phyloP scores from a whole-genome alignment of 208 protist species.

The Trypanosoma scelopori region DNA sequence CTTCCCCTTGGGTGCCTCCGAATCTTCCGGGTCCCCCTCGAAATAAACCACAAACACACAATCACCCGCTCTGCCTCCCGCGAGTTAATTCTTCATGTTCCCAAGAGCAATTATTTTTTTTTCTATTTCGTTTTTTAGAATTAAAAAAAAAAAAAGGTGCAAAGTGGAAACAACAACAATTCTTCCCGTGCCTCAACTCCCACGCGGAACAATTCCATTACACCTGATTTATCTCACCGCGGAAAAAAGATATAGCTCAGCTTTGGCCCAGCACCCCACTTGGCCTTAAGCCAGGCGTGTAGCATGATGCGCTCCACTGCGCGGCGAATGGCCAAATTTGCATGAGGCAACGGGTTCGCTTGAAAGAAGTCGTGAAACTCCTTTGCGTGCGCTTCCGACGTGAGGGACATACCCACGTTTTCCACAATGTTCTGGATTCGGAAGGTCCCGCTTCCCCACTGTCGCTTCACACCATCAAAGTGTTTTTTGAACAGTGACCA shows the following conservation, averaged over 20 bases:
- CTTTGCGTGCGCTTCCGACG: conserved; percentile 44
- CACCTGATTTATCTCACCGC: neutral
- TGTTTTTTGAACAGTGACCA: conserved; percentile 78
- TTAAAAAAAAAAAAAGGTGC: conserved; percentile 22
- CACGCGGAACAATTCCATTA: neutral
- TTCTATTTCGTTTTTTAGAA: too few relatives aligned
- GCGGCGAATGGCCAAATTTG: conserved; percentile 64
- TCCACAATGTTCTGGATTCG: conserved; percentile 84
- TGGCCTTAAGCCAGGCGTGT: conserved; percentile 54
- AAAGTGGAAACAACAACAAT: too few relatives aligned
- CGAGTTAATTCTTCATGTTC: too few relatives aligned
- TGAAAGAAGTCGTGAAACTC: conserved; percentile 77
- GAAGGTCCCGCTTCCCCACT: conserved; percentile 89
- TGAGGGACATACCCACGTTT: conserved; percentile 56
- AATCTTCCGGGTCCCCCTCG: too few relatives aligned
- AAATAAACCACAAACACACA: too few relatives aligned
- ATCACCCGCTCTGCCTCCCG: too few relatives aligned
- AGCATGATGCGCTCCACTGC: conserved; percentile 66
- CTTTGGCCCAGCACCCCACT: conserved; percentile 42
- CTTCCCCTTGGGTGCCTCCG: too few relatives aligned
- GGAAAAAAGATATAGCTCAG: conserved; percentile 26
- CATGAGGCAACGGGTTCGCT: conserved; percentile 68
- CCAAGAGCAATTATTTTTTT: too few relatives aligned
- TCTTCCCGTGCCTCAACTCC: too few relatives aligned
- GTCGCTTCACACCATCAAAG: conserved; percentile 66